A percentile compares a stretch with the other conserved stretches of the same genome.
Conservation (phyloP, 805 yeast genomes). For the Lipomyces yamanashiensis region DNA sequence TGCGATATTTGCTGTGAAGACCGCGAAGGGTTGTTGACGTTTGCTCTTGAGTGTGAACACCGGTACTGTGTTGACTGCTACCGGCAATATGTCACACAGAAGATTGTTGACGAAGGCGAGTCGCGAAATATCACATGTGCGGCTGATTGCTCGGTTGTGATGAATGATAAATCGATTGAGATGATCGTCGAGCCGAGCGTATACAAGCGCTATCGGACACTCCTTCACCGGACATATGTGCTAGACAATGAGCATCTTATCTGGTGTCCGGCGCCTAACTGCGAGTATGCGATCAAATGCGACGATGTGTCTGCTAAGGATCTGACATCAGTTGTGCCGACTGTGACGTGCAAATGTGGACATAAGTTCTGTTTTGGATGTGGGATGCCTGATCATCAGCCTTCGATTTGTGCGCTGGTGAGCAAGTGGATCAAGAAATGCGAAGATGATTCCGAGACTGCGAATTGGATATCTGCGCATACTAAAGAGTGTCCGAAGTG, state of each 20-base stretch:
- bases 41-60: constrained; percentile 70
- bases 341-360: constrained; percentile 66
- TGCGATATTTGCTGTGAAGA: constrained; percentile 80
- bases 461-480: constrained; percentile 82
- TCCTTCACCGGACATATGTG: constrained; percentile 52
- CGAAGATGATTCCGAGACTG: constrained; percentile 83
- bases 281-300: constrained; percentile 61
- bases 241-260: constrained; percentile 55
- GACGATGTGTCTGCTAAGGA: constrained; percentile 33
- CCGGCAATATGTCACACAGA: constrained; percentile 58
- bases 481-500: constrained; percentile 90
- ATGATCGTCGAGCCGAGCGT: constrained; percentile 45
- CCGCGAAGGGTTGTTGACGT: constrained; percentile 47
- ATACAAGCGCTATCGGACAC: constrained; percentile 38
- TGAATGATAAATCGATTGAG: constrained; percentile 46
- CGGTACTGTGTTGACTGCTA: constrained; percentile 73
- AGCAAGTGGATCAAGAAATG: constrained; percentile 77
- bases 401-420: constrained; percentile 77
- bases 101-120: constrained; percentile 45
- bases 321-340: constrained; percentile 54
- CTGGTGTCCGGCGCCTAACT: constrained; percentile 89
- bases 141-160: constrained; percentile 55
- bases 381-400: constrained; percentile 74
- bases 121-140: constrained; percentile 63
- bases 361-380: constrained; percentile 84